A percentile compares a stretch with the other conserved stretches of the same genome.
These are phyloP conservation scores for Chrysoporthe deuterocubensis DNA, from an alignment of 2,329 filamentous ascomycete species.

Conservation along the genomic window DNA sequence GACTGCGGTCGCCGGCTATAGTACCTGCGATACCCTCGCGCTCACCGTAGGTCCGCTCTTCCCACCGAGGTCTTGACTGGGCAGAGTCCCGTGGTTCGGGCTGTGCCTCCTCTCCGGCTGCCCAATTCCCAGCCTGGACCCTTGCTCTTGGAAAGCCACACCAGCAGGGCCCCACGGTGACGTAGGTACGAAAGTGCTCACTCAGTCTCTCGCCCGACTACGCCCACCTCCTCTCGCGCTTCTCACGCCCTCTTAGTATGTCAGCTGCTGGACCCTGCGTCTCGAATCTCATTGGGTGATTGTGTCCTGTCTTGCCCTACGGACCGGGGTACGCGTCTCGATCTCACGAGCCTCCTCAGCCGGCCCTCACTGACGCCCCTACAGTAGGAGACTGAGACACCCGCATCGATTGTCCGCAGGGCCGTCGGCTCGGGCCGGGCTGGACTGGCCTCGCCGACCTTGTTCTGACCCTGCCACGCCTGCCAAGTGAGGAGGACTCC, in stretches of 20 bases:
- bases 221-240: not conserved
- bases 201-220: too few species aligned
- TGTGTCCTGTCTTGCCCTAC: too few species aligned
- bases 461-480: not conserved
- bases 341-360: too few species aligned
- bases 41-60: too few species aligned
- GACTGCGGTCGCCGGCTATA: not conserved
- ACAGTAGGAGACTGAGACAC: not conserved
- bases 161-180: constrained; percentile 18
- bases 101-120: not conserved
- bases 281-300: too few species aligned
- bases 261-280: too few species aligned
- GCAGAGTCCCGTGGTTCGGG: not conserved
- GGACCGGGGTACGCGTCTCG: too few species aligned
- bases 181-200: constrained; percentile 7
- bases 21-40: not conserved
- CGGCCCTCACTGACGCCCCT: not conserved
- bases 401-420: not conserved
- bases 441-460: not conserved
- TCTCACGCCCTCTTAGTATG: not conserved
- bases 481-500: not conserved
- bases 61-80: too few species aligned
- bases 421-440: not conserved
- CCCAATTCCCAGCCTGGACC: constrained; percentile 16
- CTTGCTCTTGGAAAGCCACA: constrained; percentile 3